phyloP scores from a whole-genome alignment of 495 filamentous ascomycete genomes.

The Rusavskia elegans region DNA sequence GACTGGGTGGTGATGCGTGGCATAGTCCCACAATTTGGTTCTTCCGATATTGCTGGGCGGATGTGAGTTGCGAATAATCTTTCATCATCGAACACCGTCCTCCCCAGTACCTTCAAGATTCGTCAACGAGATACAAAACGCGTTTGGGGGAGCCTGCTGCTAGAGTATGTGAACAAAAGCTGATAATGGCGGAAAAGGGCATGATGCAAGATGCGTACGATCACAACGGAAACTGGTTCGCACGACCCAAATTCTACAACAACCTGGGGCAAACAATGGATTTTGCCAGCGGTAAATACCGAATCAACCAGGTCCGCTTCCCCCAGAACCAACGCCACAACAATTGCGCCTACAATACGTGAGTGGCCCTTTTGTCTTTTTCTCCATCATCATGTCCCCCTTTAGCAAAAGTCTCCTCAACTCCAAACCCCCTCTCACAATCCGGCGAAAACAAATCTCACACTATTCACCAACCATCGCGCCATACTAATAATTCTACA shows the following conservation, averaged over 20 bases:
- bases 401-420: too few species aligned
- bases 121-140: too few species aligned
- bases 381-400: too few species aligned
- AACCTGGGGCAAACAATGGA: slow-evolving; percentile 8
- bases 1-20: neutral
- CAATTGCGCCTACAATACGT: slow-evolving; percentile 6
- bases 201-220: slow-evolving; percentile 8
- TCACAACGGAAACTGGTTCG: slow-evolving; percentile 12
- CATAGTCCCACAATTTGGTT: slow-evolving; percentile 7
- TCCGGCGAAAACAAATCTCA: too few species aligned
- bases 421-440: too few species aligned
- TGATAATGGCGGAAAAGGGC: too few species aligned
- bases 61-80: slow-evolving; percentile 1
- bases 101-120: too few species aligned
- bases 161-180: too few species aligned
- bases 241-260: slow-evolving; percentile 4
- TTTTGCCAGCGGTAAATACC: slow-evolving; percentile 1
- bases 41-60: slow-evolving; percentile 15
- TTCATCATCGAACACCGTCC: neutral
- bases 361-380: slow-evolving; percentile 1
- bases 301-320: slow-evolving; percentile 11
- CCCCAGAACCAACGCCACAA: slow-evolving; percentile 5
- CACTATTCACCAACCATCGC: neutral
- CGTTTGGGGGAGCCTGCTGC: too few species aligned
- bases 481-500: slow-evolving; percentile 7